Base-by-base conservation (phyloP, 331 rosid species). In the Rhamnella rubrinervis region DNA sequence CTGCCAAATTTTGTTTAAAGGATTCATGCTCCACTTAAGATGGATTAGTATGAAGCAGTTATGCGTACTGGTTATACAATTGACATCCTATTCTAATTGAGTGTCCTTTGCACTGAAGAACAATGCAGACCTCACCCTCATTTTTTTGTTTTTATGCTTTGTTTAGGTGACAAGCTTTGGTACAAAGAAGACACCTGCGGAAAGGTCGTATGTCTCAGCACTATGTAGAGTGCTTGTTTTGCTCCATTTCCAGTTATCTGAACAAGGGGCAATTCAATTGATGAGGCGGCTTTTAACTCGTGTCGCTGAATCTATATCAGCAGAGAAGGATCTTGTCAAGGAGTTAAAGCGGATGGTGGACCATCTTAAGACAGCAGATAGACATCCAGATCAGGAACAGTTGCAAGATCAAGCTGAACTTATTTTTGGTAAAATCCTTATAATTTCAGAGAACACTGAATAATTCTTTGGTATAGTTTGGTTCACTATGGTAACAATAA, bases 311-410 rank as follows among this genome's bases (percentile, higher is more conserved):
- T 68, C 82, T 75, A 80, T 78, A 61, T 78, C 77, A n/a, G 26
- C 87, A 46, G 97, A 93, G 67, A 93, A 83, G 72, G 98, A 91
- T 73, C 80, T 91, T 78, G 74, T 81, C 26, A 93, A 81, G 87
- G 97, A 93, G 69, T 76, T 89, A 73, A 88, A 76, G 79, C 88
- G 71, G 37, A 87, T 91, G 92, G 89, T 83, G 38, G 86, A 87
- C 44, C 92, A 66, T 78, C 95, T 93, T 40, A 68, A 66, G 78
- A 74, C 78, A 37, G 35, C 75, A 35, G 91, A 85, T 59, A 75
- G 63, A 59, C 84, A 84, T 67, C 87, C 88, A 28, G 97, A 87
- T 55, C 78, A 72, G 73, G 88, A 82, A 62, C 66, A 85, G 67
- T 28, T 41, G 15, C 86, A 83, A 73, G 91, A 83, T 68, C 88